Evolutionary conservation across 352 stramenopile species (phyloP).

Genomic region (Phytophthora brassicae): DNA sequence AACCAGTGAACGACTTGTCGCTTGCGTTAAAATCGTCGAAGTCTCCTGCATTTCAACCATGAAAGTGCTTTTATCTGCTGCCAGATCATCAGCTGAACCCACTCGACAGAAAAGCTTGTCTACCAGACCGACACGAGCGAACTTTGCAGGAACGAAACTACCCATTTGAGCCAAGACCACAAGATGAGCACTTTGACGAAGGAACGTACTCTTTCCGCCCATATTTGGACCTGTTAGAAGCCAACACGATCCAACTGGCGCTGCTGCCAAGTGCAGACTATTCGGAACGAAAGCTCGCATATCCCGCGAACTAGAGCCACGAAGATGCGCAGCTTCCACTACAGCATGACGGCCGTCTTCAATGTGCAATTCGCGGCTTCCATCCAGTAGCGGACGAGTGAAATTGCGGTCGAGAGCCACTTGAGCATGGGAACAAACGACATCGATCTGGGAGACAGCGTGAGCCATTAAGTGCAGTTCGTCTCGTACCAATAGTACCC

Average conservation of each 20-base stretch:
- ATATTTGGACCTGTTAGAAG: constrained; percentile 89
- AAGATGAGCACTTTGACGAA: constrained; percentile 77
- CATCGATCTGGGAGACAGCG: constrained; percentile 58
- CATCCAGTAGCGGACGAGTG: constrained; percentile 55
- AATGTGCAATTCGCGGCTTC: constrained; percentile 61
- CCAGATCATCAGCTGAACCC: constrained; percentile 79
- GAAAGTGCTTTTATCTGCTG: constrained; percentile 82
- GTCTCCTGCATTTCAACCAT: constrained; percentile 91
- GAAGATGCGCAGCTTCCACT: constrained; percentile 62
- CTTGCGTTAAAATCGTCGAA: constrained; percentile 68
- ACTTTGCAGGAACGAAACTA: constrained; percentile 76
- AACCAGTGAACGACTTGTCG: constrained; percentile 78
- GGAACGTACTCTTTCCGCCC: constrained; percentile 87
- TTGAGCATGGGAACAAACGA: constrained; percentile 67
- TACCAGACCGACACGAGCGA: constrained; percentile 67
- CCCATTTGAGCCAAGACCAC: constrained; percentile 83
- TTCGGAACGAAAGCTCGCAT: constrained; percentile 75
- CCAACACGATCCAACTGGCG: constrained; percentile 50
- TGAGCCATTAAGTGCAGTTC: constrained; percentile 53
- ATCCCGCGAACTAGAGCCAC: constrained; percentile 47
- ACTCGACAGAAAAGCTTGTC: constrained; percentile 86
- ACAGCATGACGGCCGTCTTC: constrained; percentile 67
- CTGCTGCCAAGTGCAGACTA: constrained; percentile 52
- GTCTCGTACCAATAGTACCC: constrained; percentile 33
- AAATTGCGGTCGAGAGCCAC: constrained; percentile 67